Evolutionary conservation across 2,329 filamentous ascomycete species (phyloP).

Genomic region (Curvularia sp.): DNA sequence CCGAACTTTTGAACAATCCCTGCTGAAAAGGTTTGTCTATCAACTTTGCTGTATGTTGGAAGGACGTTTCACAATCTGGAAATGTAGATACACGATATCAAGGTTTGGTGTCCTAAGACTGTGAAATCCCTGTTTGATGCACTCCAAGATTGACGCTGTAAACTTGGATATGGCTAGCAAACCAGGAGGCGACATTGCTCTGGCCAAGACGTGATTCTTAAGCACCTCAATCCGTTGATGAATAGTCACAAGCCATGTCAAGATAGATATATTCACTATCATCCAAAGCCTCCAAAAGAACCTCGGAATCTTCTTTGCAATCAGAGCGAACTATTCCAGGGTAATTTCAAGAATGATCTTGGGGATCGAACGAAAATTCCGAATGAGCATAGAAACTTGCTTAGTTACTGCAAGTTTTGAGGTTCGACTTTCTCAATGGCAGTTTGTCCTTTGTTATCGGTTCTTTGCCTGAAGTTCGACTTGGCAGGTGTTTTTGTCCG

Average conservation of each 20-base stretch:
- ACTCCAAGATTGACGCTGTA: background rate
- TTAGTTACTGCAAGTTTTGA: too few species aligned
- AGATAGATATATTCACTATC: background rate
- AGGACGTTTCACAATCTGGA: background rate
- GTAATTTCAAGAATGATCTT: too few species aligned
- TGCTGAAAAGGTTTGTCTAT: background rate
- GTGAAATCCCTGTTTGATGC: background rate
- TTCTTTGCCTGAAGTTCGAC: too few species aligned
- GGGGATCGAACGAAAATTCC: too few species aligned
- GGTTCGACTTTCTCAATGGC: too few species aligned
- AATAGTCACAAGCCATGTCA: background rate
- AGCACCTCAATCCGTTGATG: background rate
- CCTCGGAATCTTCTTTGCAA: background rate
- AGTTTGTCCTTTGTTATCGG: too few species aligned
- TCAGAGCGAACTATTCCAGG: background rate
- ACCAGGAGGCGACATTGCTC: background rate
- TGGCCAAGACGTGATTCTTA: background rate
- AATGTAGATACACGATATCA: background rate
- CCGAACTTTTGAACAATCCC: background rate
- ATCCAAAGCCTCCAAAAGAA: background rate
- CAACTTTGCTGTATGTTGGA: background rate
- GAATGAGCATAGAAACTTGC: too few species aligned
- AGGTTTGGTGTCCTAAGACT: background rate
- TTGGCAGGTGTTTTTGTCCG: too few species aligned
- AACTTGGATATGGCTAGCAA: background rate